Base-by-base conservation (phyloP, 805 yeast species). In the Pichia sporocuriosa region DNA sequence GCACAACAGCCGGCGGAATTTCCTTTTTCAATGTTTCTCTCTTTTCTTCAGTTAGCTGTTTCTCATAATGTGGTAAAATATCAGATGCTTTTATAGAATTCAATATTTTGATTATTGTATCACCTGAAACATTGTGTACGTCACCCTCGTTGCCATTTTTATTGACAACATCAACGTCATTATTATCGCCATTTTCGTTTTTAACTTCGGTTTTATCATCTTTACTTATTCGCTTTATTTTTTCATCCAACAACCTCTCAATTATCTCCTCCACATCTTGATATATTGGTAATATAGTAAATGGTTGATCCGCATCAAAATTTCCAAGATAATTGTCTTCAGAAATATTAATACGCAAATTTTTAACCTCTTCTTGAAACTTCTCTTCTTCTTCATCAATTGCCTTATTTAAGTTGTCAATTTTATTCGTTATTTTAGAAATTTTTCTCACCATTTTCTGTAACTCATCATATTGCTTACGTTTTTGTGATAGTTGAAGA, bases 231-330 rank as follows among this genome's bases (percentile, higher is more conserved):
- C 32, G 37, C 17, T 32, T 22, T 2, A 35, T 2, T 21, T 38
- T 35, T 10, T 37, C 42, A 3, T 17, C 25, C 15, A 42, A n/a
- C 8, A 42, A 3, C 1, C 20, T 23, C 27, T 42, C 42, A 16
- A 42, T 42, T 19, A 38, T 38, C 6, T 55, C 47, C 41, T 69
- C 71, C n/a, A 84, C 61, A 48, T 69, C 71, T 30, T 76, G 72
- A 54, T 73, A 80, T 12, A 84, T 68, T 6, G 76, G 68, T 55
- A 73, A 69, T 10, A 86, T 73, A 37, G 83, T 72, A 61, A 86
- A 90, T n/a, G 96, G 96, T 55, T 85, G 90, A 62, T 89, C 97
- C 0, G 95, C 90, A 60, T 84, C 90, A 53, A 78, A 81, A 43
- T 72, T 78, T 21, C 79, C 81, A 20, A 73, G 73, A 46, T 61